A percentile compares a stretch with the other conserved stretches of the same genome.
Conservation (phyloP, 306 rosid genomes). For the Trichosanthes cucumerina region DNA sequence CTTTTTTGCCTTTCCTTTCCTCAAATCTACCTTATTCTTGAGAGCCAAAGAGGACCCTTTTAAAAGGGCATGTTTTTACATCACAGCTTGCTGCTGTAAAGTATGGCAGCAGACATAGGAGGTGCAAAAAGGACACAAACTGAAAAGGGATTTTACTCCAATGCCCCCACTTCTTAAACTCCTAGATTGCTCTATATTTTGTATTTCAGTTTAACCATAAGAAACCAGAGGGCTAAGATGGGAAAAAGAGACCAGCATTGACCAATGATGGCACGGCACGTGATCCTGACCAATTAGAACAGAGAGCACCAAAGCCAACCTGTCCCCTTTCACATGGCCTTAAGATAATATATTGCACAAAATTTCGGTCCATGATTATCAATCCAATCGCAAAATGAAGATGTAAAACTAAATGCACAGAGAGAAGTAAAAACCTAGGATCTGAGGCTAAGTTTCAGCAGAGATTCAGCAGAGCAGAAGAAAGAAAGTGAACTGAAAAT, state of each 20-base stretch:
- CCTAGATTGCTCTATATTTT: neutral
- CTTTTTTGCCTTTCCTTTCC: neutral
- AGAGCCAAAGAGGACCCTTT: conserved; percentile 1
- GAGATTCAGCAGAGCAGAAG: neutral
- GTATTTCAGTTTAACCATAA: neutral
- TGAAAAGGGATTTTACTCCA: neutral
- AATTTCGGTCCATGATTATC: neutral
- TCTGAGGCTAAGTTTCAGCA: neutral
- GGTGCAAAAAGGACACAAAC: neutral
- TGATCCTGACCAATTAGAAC: neutral
- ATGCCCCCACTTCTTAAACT: conserved; percentile 7
- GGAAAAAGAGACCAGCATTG: neutral
- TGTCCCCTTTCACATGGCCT: conserved; percentile 10
- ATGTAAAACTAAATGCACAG: neutral
- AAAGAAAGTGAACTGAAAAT: neutral
- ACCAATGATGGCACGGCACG: conserved; percentile 1
- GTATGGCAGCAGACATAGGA: neutral
- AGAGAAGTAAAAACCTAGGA: neutral
- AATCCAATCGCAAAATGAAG: neutral
- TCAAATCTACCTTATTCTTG: conserved; percentile 3
- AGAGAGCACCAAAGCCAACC: conserved; percentile 1
- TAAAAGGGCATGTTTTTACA: neutral
- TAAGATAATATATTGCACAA: neutral
- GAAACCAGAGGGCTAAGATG: neutral
- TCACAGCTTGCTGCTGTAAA: neutral